Percentiles rank a stretch among this genome's conserved stretches.
phyloP scores from a whole-genome alignment of 2,329 filamentous ascomycete genomes.

The Dothiorella sarmentorum region DNA sequence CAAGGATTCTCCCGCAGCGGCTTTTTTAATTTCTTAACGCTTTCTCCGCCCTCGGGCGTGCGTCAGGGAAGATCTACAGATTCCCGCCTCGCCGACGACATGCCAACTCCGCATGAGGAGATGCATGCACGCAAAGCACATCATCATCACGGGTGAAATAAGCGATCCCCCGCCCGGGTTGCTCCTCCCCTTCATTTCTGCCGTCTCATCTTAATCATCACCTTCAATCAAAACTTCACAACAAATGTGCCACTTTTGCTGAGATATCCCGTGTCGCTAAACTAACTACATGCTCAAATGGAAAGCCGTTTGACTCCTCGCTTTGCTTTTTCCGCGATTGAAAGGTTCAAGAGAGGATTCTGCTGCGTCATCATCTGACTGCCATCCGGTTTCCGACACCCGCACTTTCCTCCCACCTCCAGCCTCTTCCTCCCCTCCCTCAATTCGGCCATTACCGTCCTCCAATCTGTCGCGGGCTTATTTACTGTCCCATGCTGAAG shows the following conservation, averaged over 20 bases:
- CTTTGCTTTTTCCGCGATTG: not conserved
- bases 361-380: not conserved
- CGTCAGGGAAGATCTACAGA: too few species aligned
- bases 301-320: not conserved
- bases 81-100: too few species aligned
- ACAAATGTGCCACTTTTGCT: not conserved
- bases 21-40: too few species aligned
- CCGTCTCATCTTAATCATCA: conserved; percentile 6
- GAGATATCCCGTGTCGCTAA: not conserved
- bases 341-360: not conserved
- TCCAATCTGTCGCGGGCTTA: not conserved
- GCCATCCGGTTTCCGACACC: too few species aligned
- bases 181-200: not conserved
- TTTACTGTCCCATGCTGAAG: not conserved
- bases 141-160: not conserved
- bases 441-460: not conserved
- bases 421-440: not conserved
- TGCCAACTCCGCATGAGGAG: too few species aligned
- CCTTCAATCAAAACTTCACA: not conserved
- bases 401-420: not conserved
- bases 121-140: not conserved
- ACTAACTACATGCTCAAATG: too few species aligned
- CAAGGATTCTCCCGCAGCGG: too few species aligned
- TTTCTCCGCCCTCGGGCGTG: too few species aligned
- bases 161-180: too few species aligned